phyloP scores from a whole-genome alignment of 169 alveolate genomes.

The Plasmodium gonderi region DNA sequence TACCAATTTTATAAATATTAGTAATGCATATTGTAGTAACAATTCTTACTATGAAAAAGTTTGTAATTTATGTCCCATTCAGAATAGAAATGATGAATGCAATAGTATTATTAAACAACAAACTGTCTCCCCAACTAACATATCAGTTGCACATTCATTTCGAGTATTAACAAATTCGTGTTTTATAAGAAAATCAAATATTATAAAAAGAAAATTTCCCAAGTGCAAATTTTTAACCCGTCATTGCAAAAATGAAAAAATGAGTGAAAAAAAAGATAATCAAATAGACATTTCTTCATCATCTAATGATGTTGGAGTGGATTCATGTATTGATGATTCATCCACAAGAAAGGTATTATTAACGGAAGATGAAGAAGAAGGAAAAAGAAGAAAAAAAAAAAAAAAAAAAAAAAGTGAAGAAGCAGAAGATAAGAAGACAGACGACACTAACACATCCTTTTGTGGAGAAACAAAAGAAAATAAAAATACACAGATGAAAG shows the following conservation, averaged over 20 bases:
- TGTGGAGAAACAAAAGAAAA: background rate
- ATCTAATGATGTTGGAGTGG: background rate
- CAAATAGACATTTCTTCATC: background rate
- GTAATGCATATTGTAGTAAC: background rate
- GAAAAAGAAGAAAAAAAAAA: too few species aligned
- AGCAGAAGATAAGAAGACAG: background rate
- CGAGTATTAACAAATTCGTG: constrained; percentile 30
- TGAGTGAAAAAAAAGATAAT: background rate
- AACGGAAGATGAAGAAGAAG: background rate
- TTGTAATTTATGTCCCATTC: background rate
- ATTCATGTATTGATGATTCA: background rate
- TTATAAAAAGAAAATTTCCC: constrained; percentile 29
- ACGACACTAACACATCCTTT: background rate
- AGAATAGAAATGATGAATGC: background rate
- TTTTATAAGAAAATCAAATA: constrained; percentile 30
- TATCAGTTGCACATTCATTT: background rate
- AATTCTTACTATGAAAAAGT: background rate
- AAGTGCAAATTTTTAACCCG: constrained; percentile 42
- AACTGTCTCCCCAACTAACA: background rate
- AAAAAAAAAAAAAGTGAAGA: background rate
- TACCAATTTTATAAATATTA: constrained; percentile 3
- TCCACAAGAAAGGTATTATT: background rate
- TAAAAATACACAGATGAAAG: background rate
- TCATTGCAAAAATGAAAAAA: constrained; percentile 15
- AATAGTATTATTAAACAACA: background rate